phyloP scores from a whole-genome alignment of 2,329 filamentous ascomycete species.

The Aspergillus pseudotamarii region DNA sequence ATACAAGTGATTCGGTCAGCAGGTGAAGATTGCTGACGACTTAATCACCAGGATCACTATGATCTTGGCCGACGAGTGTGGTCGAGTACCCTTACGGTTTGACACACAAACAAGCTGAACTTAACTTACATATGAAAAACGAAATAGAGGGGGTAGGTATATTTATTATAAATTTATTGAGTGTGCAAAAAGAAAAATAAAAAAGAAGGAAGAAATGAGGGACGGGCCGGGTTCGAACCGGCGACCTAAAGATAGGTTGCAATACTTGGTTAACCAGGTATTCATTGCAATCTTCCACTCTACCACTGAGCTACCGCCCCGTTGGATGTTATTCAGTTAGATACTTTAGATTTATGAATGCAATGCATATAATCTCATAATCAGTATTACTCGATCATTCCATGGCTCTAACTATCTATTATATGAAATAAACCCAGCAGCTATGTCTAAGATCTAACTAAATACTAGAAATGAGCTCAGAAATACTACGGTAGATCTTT shows the following conservation, averaged over 20 bases:
- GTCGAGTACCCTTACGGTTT: no score
- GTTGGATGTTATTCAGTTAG: neutral
- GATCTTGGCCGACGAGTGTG: no score
- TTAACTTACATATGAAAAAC: no score
- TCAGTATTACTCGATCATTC: neutral
- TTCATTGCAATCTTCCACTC: neutral
- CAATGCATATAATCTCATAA: fast-evolving
- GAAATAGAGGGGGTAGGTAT: no score
- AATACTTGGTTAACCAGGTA: neutral
- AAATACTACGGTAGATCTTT: neutral
- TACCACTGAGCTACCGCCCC: neutral
- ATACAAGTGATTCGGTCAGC: no score
- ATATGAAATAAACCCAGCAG: neutral
- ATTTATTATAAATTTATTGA: no score
- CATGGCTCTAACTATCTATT: neutral
- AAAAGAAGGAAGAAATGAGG: neutral
- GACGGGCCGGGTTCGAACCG: neutral
- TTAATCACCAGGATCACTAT: no score
- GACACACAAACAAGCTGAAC: no score
- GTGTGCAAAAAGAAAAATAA: neutral
- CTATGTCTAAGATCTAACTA: neutral
- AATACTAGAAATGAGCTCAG: neutral
- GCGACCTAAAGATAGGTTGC: neutral
- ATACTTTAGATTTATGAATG: fast-evolving
- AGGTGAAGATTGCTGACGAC: no score